A percentile compares a stretch with the other conserved stretches of the same genome.
Conservation (phyloP, 2,329 filamentous ascomycete species). For the Sporothrix protearum region DNA sequence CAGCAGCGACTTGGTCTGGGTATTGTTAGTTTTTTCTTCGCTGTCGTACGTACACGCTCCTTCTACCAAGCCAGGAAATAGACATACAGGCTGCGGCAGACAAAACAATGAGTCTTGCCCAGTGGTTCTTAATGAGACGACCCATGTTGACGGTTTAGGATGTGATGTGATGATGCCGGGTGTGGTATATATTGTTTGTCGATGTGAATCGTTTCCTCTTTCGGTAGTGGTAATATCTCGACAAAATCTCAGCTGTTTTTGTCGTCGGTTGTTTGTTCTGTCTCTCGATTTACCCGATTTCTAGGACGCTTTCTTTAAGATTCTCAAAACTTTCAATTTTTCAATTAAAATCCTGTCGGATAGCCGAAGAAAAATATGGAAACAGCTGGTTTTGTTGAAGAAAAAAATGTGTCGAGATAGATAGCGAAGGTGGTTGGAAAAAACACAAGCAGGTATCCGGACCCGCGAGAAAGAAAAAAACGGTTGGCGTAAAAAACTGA, state of each 20-base stretch:
- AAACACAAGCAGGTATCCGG: constrained; percentile 21
- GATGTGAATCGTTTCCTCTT: constrained; percentile 16
- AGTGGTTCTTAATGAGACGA: constrained; percentile 99
- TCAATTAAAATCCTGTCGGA: neutral
- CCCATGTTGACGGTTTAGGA: constrained; percentile 62
- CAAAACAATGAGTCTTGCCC: constrained; percentile 89
- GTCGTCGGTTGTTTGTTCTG: neutral
- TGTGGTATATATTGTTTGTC: neutral
- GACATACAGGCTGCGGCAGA: constrained; percentile 72
- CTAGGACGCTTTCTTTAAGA: neutral
- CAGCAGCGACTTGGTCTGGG: constrained; percentile 84
- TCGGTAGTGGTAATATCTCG: constrained; percentile 13
- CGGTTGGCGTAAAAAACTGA: constrained; percentile 28
- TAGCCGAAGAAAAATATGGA: constrained; percentile 5
- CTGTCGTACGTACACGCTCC: neutral
- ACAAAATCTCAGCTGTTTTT: neutral
- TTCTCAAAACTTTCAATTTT: neutral
- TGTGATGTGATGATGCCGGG: neutral
- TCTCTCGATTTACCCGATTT: neutral
- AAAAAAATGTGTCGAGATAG: constrained; percentile 13
- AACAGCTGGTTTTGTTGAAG: neutral
- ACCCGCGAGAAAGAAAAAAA: constrained; percentile 27
- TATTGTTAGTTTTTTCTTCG: constrained; percentile 15
- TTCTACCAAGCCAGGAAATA: neutral
- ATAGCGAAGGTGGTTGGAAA: constrained; percentile 25